Percentiles rank a stretch among this genome's conserved stretches.
Evolutionary conservation across 305 asterid species (phyloP).

Genomic region (Solanum hybrid): DNA sequence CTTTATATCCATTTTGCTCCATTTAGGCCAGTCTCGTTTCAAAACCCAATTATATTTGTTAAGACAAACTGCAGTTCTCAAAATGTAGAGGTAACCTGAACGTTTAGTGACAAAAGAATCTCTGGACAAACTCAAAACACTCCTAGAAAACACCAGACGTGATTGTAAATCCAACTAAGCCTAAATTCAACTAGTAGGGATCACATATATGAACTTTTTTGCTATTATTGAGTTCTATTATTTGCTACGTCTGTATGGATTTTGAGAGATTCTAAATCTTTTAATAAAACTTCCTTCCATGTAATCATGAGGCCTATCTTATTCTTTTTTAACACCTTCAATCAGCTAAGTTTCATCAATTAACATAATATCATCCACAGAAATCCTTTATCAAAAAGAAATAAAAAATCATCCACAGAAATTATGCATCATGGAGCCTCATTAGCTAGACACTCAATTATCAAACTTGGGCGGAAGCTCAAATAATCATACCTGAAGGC

Average conservation of each 20-base stretch:
- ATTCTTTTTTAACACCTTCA: not conserved
- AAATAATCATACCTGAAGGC: conserved; percentile 71
- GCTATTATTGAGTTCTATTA: not conserved
- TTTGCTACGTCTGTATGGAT: not conserved
- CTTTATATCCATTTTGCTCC: not conserved
- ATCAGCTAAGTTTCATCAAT: not conserved
- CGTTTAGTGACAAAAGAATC: not conserved
- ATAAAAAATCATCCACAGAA: not conserved
- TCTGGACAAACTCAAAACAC: not conserved
- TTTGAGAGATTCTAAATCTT: not conserved
- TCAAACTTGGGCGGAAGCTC: conserved; percentile 9
- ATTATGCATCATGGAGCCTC: not conserved
- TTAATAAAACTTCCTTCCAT: not conserved
- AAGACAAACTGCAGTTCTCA: not conserved
- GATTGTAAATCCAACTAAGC: not conserved
- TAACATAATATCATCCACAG: not conserved
- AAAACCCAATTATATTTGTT: not conserved
- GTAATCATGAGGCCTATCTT: not conserved
- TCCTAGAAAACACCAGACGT: not conserved
- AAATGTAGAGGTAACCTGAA: not conserved
- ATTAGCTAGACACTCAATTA: not conserved
- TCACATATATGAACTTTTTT: not conserved
- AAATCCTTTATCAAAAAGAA: not conserved
- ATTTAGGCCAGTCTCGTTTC: not conserved
- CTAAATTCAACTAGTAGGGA: not conserved